Evolutionary conservation across 441 rosid species (phyloP).

Genomic region (Francoa sonchifolia): DNA sequence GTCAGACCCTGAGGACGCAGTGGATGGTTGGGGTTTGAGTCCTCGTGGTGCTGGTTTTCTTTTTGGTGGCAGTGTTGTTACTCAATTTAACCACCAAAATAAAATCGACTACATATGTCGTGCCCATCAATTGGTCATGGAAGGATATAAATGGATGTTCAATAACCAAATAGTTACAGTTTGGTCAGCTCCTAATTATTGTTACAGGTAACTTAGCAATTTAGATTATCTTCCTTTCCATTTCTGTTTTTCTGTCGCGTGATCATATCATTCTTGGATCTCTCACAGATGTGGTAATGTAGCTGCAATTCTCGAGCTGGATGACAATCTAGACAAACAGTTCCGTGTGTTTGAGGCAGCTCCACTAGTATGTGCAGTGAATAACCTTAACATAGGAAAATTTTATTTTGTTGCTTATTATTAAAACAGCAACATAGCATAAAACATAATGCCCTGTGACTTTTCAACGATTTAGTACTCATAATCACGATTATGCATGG

Average conservation of each 20-base stretch:
- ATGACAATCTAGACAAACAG: constrained; percentile 59
- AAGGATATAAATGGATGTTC: constrained; percentile 93
- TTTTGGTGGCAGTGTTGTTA: constrained; percentile 75
- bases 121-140: constrained; percentile 94
- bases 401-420: background rate
- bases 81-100: constrained; percentile 64
- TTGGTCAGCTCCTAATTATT: constrained; percentile 96
- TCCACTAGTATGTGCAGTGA: constrained; percentile 37
- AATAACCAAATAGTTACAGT: constrained; percentile 77
- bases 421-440: background rate
- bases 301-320: constrained; percentile 70
- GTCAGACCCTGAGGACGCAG: constrained; percentile 92
- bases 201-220: constrained; percentile 54
- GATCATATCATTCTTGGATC: constrained; percentile 13
- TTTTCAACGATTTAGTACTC: too few species aligned
- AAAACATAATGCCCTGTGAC: background rate
- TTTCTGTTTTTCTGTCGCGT: background rate
- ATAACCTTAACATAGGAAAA: background rate
- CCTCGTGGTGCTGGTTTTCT: constrained; percentile 88
- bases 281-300: constrained; percentile 71
- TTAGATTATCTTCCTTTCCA: background rate
- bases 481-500: background rate
- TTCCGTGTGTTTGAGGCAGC: constrained; percentile 77
- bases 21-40: constrained; percentile 93
- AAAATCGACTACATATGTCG: constrained; percentile 76